These are phyloP conservation scores for Lactarius evosmus DNA, from an alignment of 768 basidiomycete genomes.

Conservation along the genomic window DNA sequence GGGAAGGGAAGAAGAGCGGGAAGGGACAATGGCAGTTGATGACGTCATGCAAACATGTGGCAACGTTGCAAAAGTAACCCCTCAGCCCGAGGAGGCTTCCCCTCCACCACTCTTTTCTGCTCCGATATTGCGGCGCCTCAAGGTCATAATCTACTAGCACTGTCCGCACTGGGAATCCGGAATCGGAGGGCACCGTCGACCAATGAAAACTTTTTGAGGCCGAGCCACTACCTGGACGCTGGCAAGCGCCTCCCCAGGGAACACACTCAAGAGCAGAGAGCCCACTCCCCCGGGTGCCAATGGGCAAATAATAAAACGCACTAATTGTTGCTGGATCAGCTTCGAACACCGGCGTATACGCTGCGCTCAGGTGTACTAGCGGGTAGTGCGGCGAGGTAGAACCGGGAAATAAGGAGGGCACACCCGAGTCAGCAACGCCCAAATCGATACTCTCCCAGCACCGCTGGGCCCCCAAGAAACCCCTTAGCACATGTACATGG, in stretches of 20 bases:
- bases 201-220: not conserved
- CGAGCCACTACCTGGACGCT: not conserved
- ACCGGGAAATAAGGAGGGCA: too few relatives aligned
- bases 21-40: not conserved
- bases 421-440: too few relatives aligned
- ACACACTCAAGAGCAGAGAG: not conserved
- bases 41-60: conserved; percentile 3
- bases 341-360: not conserved
- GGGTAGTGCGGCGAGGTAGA: too few relatives aligned
- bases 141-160: not conserved
- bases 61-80: not conserved
- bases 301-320: not conserved
- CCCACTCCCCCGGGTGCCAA: not conserved
- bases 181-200: not conserved
- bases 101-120: not conserved
- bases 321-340: not conserved
- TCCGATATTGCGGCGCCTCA: not conserved
- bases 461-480: not conserved
- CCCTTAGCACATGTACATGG: not conserved
- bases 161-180: not conserved
- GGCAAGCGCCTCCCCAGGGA: not conserved
- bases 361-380: too few relatives aligned
- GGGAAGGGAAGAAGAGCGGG: not conserved
- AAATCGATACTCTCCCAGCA: too few relatives aligned
- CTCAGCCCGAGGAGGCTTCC: not conserved